Conservation (phyloP, 164 flowering plant genomes). For the Malania oleifera region DNA sequence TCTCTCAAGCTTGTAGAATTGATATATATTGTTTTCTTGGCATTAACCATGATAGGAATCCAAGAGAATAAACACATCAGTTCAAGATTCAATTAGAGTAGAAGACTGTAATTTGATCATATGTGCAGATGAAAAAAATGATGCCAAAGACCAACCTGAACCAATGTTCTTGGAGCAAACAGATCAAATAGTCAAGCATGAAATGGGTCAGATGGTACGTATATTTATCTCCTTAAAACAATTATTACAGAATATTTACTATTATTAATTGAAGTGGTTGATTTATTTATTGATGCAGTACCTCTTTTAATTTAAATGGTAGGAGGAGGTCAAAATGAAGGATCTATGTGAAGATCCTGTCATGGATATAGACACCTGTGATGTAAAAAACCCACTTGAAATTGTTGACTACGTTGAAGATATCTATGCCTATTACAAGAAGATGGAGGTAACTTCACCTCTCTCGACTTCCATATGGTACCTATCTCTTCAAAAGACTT, state of each 20-base stretch:
- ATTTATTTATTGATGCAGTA: no score
- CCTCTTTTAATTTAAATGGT: no score
- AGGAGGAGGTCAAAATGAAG: constrained; percentile 65
- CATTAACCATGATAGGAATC: constrained; percentile 28
- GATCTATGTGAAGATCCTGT: constrained; percentile 41
- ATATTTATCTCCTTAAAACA: no score
- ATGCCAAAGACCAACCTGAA: constrained; percentile 27
- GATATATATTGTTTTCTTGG: no score
- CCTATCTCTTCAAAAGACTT: no score
- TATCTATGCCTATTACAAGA: constrained; percentile 40
- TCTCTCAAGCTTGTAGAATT: not conserved
- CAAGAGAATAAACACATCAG: constrained; percentile 27
- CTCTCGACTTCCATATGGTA: no score
- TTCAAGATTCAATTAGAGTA: constrained; percentile 19
- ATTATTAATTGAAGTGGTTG: no score
- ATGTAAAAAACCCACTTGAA: constrained; percentile 45
- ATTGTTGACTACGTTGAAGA: constrained; percentile 56
- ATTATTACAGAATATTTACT: no score
- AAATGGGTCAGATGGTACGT: constrained; percentile 31
- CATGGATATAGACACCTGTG: constrained; percentile 44
- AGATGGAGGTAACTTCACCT: constrained; percentile 63
- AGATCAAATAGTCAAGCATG: constrained; percentile 24
- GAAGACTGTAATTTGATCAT: constrained; percentile 29
- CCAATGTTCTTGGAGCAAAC: constrained; percentile 51
- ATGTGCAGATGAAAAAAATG: constrained; percentile 30